phyloP scores from a whole-genome alignment of 805 yeast genomes.

The Candida piceae region DNA sequence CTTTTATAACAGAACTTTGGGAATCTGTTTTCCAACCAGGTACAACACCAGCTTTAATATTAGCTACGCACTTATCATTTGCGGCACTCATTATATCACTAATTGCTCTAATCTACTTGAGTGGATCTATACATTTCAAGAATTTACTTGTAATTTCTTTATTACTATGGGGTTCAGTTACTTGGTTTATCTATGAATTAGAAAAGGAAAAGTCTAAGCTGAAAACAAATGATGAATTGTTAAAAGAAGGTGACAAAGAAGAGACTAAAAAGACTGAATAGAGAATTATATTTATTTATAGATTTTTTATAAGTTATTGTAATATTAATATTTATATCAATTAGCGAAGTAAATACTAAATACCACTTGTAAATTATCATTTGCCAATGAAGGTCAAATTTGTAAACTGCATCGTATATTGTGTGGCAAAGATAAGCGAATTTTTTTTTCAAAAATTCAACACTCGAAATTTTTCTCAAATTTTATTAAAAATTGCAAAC shows the following conservation, averaged over 20 bases:
- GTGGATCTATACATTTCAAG: conserved; percentile 62
- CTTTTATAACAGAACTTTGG: conserved; percentile 72
- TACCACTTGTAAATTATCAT: no score
- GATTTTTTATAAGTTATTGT: no score
- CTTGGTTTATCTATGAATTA: conserved; percentile 84
- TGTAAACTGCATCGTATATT: no score
- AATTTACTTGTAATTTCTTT: conserved; percentile 40
- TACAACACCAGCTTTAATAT: conserved; percentile 79
- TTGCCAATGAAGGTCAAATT: no score
- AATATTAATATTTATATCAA: no score
- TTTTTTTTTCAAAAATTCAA: no score
- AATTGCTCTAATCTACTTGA: conserved; percentile 50
- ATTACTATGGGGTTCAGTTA: conserved; percentile 69
- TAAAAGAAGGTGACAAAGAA: conserved; percentile 20
- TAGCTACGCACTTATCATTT: conserved; percentile 86
- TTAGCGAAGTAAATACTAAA: no score
- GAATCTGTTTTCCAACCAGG: conserved; percentile 91
- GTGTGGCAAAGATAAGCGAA: no score
- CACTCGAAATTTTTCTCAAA: no score
- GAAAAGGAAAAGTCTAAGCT: conserved; percentile 37
- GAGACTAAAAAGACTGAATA: conserved; percentile 6
- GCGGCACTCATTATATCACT: conserved; percentile 55
- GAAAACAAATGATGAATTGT: conserved; percentile 38
- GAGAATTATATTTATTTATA: background rate
- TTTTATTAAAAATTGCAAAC: no score